Evolutionary conservation across 1,139 yeast species (phyloP).

Genomic region (Hemisphaericaspora xylofermentans): DNA sequence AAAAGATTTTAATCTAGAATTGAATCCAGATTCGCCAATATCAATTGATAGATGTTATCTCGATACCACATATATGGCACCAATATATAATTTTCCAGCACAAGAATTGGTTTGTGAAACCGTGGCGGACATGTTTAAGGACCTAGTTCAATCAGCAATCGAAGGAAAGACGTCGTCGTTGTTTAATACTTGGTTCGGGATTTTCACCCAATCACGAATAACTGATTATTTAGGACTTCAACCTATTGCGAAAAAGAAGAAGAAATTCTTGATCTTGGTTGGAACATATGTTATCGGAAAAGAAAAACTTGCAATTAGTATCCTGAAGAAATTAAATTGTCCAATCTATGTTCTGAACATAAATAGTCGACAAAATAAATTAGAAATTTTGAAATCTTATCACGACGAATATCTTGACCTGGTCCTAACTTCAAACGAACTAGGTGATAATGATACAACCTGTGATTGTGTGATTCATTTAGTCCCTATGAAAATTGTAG

Average conservation of each 20-base stretch:
- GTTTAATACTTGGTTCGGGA: conserved; percentile 40
- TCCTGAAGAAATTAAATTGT: conserved; percentile 57
- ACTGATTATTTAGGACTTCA: conserved; percentile 37
- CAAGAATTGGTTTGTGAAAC: conserved; percentile 66
- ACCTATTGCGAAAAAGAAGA: conserved; percentile 20
- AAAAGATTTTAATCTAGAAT: conserved; percentile 29
- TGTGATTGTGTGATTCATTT: conserved; percentile 63
- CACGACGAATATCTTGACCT: conserved; percentile 32
- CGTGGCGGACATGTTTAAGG: conserved; percentile 54
- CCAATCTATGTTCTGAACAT: conserved; percentile 52
- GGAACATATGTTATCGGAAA: conserved; percentile 94
- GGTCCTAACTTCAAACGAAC: conserved; percentile 31
- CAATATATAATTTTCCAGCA: conserved; percentile 71
- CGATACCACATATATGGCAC: conserved; percentile 86
- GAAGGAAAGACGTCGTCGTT: conserved; percentile 17
- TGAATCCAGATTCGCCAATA: conserved; percentile 4
- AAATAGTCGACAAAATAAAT: conserved; percentile 48
- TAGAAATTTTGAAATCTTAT: conserved; percentile 38
- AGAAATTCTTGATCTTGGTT: conserved; percentile 60
- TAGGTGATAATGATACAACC: conserved; percentile 37
- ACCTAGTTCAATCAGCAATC: conserved; percentile 23
- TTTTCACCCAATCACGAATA: conserved; percentile 38
- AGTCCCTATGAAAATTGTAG: conserved; percentile 57
- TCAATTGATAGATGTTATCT: conserved; percentile 59
- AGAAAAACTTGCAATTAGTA: conserved; percentile 72